Evolutionary conservation across 805 yeast genomes (phyloP), one percentile per base, ranked within the genome.

Genomic region (Wickerhamiella australiensis): DNA sequence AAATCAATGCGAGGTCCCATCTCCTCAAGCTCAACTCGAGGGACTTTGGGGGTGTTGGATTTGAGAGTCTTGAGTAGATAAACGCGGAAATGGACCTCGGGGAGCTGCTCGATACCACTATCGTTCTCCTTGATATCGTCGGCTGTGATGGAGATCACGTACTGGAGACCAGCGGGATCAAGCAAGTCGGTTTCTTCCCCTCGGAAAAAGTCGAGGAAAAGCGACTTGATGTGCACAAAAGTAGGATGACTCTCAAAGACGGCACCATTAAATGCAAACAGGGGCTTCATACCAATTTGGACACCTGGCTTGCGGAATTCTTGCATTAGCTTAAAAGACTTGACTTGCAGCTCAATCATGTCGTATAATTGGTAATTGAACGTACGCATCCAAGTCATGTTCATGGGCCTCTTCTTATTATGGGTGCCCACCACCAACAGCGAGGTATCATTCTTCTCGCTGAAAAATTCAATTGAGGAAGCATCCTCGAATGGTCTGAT

Each of bases 1-100:
- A 92, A 90, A 65, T 90, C 96, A 53, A 92, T 74, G 61, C 98
- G 77, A 53, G 98, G 98, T 0, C 98, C 98, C 54, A 85, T 81
- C 66, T 92, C 98, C 50, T 83, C 92, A 40, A 92, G 71, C 69
- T 92, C 97, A 21, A 92, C 88, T 64, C 98, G 76, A 50, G 98
- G 97, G 50, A 85, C 73, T 63, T 85, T 87, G 62, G 90, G 95
- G 13, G 70, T 61, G 50, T 56, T 59, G 54, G 90, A 79, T 63
- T 75, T 79, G 65, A 68, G 82, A 4, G 97, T 79, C 65, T 82
- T 85, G 59, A 92, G 69, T 60, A 82, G 78, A 66, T 90, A 92
- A 26, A 87, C 96, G 68, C 98, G 78, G 76, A 92, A 90, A 61
- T 86, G 75, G 44, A 92, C 82, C 47, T 74, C 66, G 15, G 98